Evolutionary conservation across 1,139 yeast species (phyloP).

Genomic region (Debaryomycetaceae sp.): DNA sequence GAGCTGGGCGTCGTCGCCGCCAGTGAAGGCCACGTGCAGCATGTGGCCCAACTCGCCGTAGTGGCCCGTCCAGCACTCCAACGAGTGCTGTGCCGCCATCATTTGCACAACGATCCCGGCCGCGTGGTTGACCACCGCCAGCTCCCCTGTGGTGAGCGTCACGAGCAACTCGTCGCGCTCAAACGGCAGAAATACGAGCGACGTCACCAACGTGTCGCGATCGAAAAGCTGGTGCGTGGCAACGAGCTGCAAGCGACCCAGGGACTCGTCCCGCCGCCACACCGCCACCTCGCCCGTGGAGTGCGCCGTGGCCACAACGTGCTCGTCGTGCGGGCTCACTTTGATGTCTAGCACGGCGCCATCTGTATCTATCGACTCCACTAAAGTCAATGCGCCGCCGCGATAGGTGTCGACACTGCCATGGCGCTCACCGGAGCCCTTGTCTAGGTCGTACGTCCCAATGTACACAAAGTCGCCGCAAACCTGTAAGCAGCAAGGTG

Average conservation of each 20-base stretch:
- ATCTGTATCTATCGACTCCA: slow-evolving; percentile 24
- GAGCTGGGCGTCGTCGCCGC: slow-evolving; percentile 83
- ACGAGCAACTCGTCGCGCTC: slow-evolving; percentile 31
- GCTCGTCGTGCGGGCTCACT: slow-evolving; percentile 49
- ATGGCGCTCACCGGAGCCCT: slow-evolving; percentile 51
- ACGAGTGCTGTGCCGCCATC: slow-evolving; percentile 42
- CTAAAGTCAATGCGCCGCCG: slow-evolving; percentile 19
- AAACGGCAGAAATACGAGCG: slow-evolving; percentile 56
- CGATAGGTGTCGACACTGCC: slow-evolving; percentile 72
- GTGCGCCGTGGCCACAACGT: slow-evolving; percentile 60
- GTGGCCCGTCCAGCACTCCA: slow-evolving; percentile 89
- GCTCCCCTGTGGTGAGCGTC: slow-evolving; percentile 60
- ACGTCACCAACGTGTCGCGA: slow-evolving; percentile 52
- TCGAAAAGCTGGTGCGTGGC: slow-evolving; percentile 41
- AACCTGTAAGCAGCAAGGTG: slow-evolving; percentile 77
- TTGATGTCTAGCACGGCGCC: slow-evolving; percentile 80
- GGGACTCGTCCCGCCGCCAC: slow-evolving; percentile 45
- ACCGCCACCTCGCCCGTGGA: slow-evolving; percentile 70
- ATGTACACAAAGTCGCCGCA: slow-evolving; percentile 54
- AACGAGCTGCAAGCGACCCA: slow-evolving; percentile 11
- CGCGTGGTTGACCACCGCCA: slow-evolving; percentile 29
- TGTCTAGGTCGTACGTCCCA: slow-evolving; percentile 77
- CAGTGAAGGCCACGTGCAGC: slow-evolving; percentile 65
- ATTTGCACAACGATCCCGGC: slow-evolving; percentile 6
- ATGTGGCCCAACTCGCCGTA: slow-evolving; percentile 59